These are phyloP conservation scores for Fusarium tuaranense DNA, from an alignment of 2,329 filamentous ascomycete genomes.

Conservation along the genomic window DNA sequence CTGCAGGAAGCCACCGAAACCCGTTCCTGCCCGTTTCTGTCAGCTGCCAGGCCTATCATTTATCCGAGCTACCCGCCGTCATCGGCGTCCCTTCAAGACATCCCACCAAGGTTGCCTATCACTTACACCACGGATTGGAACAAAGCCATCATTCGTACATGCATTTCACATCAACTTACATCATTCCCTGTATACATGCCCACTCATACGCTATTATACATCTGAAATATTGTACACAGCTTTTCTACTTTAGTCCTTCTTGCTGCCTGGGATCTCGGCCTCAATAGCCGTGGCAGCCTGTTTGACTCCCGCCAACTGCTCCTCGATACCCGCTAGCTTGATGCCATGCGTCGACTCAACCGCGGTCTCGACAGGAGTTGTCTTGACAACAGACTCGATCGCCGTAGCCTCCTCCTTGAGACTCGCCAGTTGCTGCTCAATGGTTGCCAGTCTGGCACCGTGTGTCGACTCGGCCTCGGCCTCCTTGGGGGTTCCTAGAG, in stretches of 20 bases:
- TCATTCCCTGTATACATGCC: constrained; percentile 26
- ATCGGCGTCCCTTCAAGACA: constrained; percentile 17
- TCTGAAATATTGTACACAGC: constrained; percentile 41
- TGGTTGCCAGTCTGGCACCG: not conserved
- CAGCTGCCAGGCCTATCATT: constrained; percentile 21
- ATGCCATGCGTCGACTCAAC: constrained; percentile 3
- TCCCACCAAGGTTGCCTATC: not conserved
- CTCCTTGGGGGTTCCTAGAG: constrained; percentile 26
- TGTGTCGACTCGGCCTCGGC: constrained; percentile 8
- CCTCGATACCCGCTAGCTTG: constrained; percentile 35
- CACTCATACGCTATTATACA: constrained; percentile 37
- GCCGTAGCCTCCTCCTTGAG: not conserved
- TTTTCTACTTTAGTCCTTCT: constrained; percentile 37
- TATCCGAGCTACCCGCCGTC: constrained; percentile 29
- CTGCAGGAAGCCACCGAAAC: constrained; percentile 20
- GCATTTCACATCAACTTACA: constrained; percentile 29
- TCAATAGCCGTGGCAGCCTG: constrained; percentile 36
- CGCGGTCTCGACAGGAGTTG: not conserved
- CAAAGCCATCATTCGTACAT: constrained; percentile 10
- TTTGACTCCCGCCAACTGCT: constrained; percentile 34
- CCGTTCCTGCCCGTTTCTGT: not conserved
- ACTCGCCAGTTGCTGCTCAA: not conserved
- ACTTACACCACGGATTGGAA: not conserved
- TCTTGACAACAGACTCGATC: constrained; percentile 1
- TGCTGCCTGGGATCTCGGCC: constrained; percentile 35